Percentiles rank a stretch among this genome's conserved stretches.
Evolutionary conservation across 192 early-diverging fungal genomes (phyloP).

Genomic region (Podila epicladia): DNA sequence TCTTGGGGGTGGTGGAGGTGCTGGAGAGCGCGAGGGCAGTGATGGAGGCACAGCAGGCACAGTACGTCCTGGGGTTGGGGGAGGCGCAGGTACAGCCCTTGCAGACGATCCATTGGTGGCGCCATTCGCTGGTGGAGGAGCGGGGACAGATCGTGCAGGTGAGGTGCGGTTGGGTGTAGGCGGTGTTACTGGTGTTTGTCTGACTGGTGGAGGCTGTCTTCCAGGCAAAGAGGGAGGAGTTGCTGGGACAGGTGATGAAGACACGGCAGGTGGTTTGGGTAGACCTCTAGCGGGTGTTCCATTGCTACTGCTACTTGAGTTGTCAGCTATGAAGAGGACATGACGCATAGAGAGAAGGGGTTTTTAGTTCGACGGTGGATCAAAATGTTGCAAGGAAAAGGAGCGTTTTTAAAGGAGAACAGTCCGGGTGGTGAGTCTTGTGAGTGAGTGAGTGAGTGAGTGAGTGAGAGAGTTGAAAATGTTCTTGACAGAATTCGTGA

Average conservation of each 20-base stretch:
- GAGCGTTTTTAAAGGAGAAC: not conserved
- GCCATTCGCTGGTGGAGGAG: conserved; percentile 38
- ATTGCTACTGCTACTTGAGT: conserved; percentile 18
- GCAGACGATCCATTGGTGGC: conserved; percentile 13
- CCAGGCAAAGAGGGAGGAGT: conserved; percentile 33
- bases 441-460: too few relatives aligned
- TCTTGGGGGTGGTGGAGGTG: conserved; percentile 11
- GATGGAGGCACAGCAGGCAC: conserved; percentile 24
- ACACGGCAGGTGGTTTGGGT: conserved; percentile 41
- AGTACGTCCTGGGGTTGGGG: conserved; percentile 32
- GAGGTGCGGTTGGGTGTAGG: conserved; percentile 26
- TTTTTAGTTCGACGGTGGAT: too few relatives aligned
- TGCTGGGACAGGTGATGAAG: conserved; percentile 25
- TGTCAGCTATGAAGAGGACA: conserved; percentile 22
- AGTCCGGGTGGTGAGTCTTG: too few relatives aligned
- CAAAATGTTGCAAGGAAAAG: not conserved
- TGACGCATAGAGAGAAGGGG: not conserved
- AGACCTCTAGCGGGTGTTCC: conserved; percentile 38
- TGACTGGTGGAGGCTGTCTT: conserved; percentile 25
- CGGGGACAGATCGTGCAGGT: conserved; percentile 28
- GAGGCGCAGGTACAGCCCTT: conserved; percentile 25
- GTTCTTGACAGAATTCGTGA: too few relatives aligned
- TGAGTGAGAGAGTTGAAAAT: too few relatives aligned
- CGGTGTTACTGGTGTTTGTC: conserved; percentile 30
- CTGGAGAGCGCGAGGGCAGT: conserved; percentile 9